phyloP scores from a whole-genome alignment of 2,329 filamentous ascomycete species.

The Corynespora cassiicola region DNA sequence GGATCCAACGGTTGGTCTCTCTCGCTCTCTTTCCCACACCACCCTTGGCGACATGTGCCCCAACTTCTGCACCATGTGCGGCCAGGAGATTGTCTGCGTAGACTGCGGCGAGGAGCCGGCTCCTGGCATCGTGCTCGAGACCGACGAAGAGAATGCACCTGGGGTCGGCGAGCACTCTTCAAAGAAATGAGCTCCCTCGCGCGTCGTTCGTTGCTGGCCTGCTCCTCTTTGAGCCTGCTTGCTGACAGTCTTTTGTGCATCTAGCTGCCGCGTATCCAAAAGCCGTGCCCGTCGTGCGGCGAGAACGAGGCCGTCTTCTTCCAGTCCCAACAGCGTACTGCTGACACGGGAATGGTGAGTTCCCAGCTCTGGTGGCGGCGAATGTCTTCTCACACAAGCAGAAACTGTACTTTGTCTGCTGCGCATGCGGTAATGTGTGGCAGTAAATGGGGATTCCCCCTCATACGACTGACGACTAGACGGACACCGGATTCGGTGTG shows the following conservation, averaged over 20 bases:
- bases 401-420: conserved; percentile 76
- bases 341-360: conserved; percentile 94
- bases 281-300: conserved; percentile 82
- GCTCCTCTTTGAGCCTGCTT: conserved; percentile 43
- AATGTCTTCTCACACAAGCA: conserved; percentile 34
- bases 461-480: conserved; percentile 8
- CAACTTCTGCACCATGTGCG: conserved; percentile 64
- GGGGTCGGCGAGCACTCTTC: conserved; percentile 39
- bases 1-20: conserved; percentile 93
- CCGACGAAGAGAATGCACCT: conserved; percentile 42
- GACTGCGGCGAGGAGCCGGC: conserved; percentile 57
- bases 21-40: conserved; percentile 37
- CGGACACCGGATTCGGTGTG: conserved; percentile 7
- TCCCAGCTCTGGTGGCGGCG: background rate
- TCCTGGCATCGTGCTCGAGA: conserved; percentile 53
- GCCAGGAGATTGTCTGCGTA: conserved; percentile 62
- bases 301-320: conserved; percentile 96
- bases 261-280: conserved; percentile 90
- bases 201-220: conserved; percentile 40
- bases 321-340: conserved; percentile 96
- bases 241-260: conserved; percentile 44
- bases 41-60: conserved; percentile 41
- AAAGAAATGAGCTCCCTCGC: conserved; percentile 35
- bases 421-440: conserved; percentile 90
- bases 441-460: conserved; percentile 20